phyloP scores from a whole-genome alignment of 352 stramenopile genomes.

The Pythium sukuiense region DNA sequence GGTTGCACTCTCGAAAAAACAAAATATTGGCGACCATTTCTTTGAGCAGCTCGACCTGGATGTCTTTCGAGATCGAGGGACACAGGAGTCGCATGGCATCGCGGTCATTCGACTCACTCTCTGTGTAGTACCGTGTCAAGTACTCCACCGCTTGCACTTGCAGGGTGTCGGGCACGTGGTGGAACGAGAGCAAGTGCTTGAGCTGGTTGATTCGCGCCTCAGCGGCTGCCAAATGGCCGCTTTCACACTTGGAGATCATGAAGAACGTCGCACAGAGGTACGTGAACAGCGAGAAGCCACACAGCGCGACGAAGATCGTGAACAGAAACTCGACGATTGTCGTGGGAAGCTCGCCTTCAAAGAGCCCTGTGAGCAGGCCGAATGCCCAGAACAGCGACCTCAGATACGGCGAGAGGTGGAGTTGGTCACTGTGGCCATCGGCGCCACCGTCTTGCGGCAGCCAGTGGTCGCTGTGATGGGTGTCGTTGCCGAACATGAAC shows the following conservation, averaged over 20 bases:
- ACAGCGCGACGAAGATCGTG: conserved; percentile 60
- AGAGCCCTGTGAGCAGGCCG: conserved; percentile 58
- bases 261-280: conserved; percentile 73
- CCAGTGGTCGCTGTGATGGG: conserved; percentile 51
- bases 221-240: conserved; percentile 40
- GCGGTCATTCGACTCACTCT: conserved; percentile 67
- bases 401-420: conserved; percentile 40
- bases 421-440: background rate
- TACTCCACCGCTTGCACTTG: conserved; percentile 57
- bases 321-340: conserved; percentile 53
- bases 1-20: conserved; percentile 57
- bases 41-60: conserved; percentile 64
- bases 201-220: conserved; percentile 73
- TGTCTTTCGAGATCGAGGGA: conserved; percentile 62
- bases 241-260: conserved; percentile 81
- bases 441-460: conserved; percentile 30
- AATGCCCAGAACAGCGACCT: conserved; percentile 69
- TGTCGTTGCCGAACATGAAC: conserved; percentile 55
- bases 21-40: conserved; percentile 52
- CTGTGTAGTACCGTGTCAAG: conserved; percentile 56
- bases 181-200: conserved; percentile 67
- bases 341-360: conserved; percentile 61
- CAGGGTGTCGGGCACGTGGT: conserved; percentile 50
- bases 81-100: conserved; percentile 60
- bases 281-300: conserved; percentile 70